phyloP scores from a whole-genome alignment of 2,329 filamentous ascomycete genomes.

The Akanthomyces muscarius region DNA sequence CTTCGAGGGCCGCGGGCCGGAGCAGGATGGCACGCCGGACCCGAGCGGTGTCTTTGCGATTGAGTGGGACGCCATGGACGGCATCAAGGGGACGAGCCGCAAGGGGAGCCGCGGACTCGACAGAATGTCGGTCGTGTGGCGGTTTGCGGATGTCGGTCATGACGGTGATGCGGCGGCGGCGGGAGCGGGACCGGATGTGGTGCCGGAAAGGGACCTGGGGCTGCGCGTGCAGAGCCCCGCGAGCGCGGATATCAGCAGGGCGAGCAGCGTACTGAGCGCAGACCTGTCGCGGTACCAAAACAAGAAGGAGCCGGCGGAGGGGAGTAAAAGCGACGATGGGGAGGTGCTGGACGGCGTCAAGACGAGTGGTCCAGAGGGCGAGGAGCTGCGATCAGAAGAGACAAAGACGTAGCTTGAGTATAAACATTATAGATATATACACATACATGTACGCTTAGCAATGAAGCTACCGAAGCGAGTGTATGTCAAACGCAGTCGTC shows the following conservation, averaged over 20 bases:
- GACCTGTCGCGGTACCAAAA: conserved; percentile 16
- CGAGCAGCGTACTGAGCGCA: conserved; percentile 60
- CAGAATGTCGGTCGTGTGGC: conserved; percentile 81
- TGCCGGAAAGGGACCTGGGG: conserved; percentile 61
- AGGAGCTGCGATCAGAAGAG: conserved; percentile 26
- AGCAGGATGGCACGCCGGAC: conserved; percentile 60
- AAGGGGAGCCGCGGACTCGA: conserved; percentile 84
- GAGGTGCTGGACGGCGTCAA: conserved; percentile 32
- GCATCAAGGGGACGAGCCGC: conserved; percentile 81
- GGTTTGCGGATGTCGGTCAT: conserved; percentile 31
- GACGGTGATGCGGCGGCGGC: conserved; percentile 48
- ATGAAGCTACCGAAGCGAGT: not conserved
- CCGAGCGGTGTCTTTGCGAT: conserved; percentile 61
- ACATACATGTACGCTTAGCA: not conserved
- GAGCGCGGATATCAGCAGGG: conserved; percentile 65
- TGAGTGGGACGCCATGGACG: conserved; percentile 72
- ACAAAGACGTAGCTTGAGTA: not conserved
- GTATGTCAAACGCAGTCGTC: not conserved
- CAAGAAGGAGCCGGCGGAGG: conserved; percentile 15
- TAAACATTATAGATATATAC: not conserved
- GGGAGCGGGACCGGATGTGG: conserved; percentile 40
- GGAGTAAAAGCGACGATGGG: conserved; percentile 18
- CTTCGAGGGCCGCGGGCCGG: conserved; percentile 79
- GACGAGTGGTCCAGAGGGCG: conserved; percentile 34
- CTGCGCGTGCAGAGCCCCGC: conserved; percentile 60